A percentile compares a stretch with the other conserved stretches of the same genome.
phyloP scores from a whole-genome alignment of 1,284 basidiomycete species.

The Heterobasidion annosum region DNA sequence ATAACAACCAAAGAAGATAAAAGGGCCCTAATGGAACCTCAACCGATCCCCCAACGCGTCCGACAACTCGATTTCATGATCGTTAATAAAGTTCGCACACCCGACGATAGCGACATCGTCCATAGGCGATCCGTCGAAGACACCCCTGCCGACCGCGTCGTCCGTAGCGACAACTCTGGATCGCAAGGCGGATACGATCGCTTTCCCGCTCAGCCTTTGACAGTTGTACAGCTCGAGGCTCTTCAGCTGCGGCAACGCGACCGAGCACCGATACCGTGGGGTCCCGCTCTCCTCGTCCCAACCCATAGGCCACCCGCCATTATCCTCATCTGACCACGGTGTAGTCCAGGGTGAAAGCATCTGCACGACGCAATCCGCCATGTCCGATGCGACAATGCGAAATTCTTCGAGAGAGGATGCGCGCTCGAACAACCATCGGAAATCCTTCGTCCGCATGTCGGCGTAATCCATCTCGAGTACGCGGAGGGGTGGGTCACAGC shows the following conservation, averaged over 20 bases:
- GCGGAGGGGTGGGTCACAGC: conserved; percentile 49
- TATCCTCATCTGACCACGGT: conserved; percentile 3
- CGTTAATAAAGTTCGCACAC: conserved; percentile 34
- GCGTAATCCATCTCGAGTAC: conserved; percentile 69
- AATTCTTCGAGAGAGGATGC: conserved; percentile 48
- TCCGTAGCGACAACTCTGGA: conserved; percentile 44
- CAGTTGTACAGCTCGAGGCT: conserved; percentile 49
- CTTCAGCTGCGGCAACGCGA: conserved; percentile 45
- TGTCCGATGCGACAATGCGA: conserved; percentile 66
- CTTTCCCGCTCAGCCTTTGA: conserved; percentile 49
- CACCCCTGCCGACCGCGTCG: conserved; percentile 12
- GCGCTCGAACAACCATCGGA: conserved; percentile 52
- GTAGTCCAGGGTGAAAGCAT: conserved; percentile 19
- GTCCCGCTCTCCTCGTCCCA: conserved; percentile 1
- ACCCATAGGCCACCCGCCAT: neutral
- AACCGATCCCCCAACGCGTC: conserved; percentile 27
- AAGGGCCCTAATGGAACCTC: conserved; percentile 5
- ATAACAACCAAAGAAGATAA: neutral
- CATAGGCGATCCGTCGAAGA: conserved; percentile 23
- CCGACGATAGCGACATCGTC: conserved; percentile 34
- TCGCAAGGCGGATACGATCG: conserved; percentile 41
- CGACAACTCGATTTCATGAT: conserved; percentile 30
- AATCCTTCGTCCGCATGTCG: conserved; percentile 75
- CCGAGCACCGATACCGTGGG: conserved; percentile 7
- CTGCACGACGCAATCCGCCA: conserved; percentile 62